phyloP scores from a whole-genome alignment of 1,284 basidiomycete species.

The Rhodotorula glutinis region DNA sequence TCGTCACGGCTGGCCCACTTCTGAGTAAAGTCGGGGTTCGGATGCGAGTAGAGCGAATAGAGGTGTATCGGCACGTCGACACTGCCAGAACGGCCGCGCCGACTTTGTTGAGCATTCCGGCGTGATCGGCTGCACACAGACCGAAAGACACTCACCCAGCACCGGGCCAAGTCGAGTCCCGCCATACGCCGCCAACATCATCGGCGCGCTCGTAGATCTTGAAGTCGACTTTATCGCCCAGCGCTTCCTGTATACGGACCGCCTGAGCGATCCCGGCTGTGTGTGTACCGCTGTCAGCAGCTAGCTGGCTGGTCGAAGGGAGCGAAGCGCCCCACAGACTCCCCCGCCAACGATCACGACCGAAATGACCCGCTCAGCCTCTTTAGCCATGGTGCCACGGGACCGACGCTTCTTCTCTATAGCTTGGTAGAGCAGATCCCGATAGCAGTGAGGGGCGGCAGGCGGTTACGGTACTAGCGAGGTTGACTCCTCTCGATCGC shows the following conservation, averaged over 20 bases:
- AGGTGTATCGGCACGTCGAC: conserved; percentile 45
- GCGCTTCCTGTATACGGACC: conserved; percentile 36
- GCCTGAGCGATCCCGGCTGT: conserved; percentile 43
- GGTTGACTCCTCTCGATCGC: no score
- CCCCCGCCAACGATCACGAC: conserved; percentile 19
- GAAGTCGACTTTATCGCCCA: conserved; percentile 37
- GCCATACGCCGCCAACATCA: conserved; percentile 43
- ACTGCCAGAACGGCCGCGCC: conserved; percentile 2
- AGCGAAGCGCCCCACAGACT: not conserved
- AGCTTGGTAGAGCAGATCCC: no score
- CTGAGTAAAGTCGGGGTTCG: conserved; percentile 23
- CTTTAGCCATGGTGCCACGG: not conserved
- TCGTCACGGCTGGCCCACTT: conserved; percentile 26
- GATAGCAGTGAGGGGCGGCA: no score
- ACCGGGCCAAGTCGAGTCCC: conserved; percentile 41
- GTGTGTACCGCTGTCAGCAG: not conserved
- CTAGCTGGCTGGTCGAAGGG: not conserved
- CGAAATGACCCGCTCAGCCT: not conserved
- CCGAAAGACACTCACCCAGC: conserved; percentile 10
- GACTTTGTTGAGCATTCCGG: not conserved
- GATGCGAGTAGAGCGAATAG: conserved; percentile 42
- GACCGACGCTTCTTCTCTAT: no score
- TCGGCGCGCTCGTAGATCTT: conserved; percentile 39
- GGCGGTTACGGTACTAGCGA: no score
- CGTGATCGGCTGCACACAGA: not conserved